A percentile compares a stretch with the other conserved stretches of the same genome.
Evolutionary conservation across 345 rosid species (phyloP).

Genomic region (Gossypium sturtianum): DNA sequence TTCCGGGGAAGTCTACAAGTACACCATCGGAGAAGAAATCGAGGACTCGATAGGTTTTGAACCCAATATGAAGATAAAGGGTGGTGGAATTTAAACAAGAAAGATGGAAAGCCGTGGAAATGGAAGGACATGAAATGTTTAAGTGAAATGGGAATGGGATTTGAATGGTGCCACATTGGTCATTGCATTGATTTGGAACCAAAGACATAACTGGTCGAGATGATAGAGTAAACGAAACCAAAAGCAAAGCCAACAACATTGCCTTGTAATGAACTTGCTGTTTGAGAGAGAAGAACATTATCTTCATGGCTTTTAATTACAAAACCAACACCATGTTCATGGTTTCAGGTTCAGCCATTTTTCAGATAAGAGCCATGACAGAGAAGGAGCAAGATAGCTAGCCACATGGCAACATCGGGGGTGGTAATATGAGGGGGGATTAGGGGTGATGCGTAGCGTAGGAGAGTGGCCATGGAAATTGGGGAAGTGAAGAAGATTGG

Average conservation of each 20-base stretch:
- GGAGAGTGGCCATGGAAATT: slow-evolving; percentile 36
- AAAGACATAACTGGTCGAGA: slow-evolving; percentile 22
- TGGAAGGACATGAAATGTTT: slow-evolving; percentile 36
- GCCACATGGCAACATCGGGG: slow-evolving; percentile 25
- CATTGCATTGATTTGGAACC: slow-evolving; percentile 32
- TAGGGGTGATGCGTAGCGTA: neutral
- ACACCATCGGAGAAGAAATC: slow-evolving; percentile 69
- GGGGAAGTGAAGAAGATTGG: slow-evolving; percentile 60
- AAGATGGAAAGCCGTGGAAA: slow-evolving; percentile 39
- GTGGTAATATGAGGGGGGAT: neutral
- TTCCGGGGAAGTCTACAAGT: slow-evolving; percentile 60
- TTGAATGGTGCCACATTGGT: slow-evolving; percentile 48
- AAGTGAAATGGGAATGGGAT: slow-evolving; percentile 66
- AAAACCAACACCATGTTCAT: neutral
- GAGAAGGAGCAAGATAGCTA: neutral
- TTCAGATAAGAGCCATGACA: slow-evolving; percentile 18
- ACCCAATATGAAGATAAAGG: slow-evolving; percentile 47
- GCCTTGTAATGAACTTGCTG: slow-evolving; percentile 16
- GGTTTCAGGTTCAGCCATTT: slow-evolving; percentile 14
- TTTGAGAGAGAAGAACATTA: neutral
- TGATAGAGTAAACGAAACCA: slow-evolving; percentile 31
- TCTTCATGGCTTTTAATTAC: too few species aligned
- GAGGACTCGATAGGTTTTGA: slow-evolving; percentile 39
- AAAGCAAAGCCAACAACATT: slow-evolving; percentile 29
- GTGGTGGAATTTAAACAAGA: slow-evolving; percentile 58